Percentiles rank a stretch among this genome's conserved stretches.
phyloP scores from a whole-genome alignment of 805 yeast species.

The Lipomyces japonicus region DNA sequence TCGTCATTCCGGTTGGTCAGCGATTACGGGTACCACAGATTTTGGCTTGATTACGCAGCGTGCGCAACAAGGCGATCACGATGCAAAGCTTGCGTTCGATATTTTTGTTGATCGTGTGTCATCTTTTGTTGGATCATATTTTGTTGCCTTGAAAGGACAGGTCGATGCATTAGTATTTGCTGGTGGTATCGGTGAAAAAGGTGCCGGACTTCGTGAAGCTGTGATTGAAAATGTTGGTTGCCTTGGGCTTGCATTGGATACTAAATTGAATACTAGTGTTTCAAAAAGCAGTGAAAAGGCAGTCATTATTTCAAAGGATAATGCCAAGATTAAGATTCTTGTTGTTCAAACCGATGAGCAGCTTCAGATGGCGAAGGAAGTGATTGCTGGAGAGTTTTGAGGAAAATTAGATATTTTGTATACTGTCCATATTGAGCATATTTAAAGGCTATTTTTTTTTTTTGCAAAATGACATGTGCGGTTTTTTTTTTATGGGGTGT shows the following conservation, averaged over 20 bases:
- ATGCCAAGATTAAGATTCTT: constrained; percentile 10
- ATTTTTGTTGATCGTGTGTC: constrained; percentile 26
- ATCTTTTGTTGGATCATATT: constrained; percentile 25
- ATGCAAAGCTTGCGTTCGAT: constrained; percentile 25
- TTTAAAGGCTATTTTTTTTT: no score
- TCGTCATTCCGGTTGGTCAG: constrained; percentile 23
- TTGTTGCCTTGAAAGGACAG: constrained; percentile 21
- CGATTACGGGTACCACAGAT: constrained; percentile 28
- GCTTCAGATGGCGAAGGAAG: constrained; percentile 25
- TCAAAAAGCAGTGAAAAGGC: constrained; percentile 6
- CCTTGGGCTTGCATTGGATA: constrained; percentile 22
- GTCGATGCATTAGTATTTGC: constrained; percentile 26
- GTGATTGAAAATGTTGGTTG: constrained; percentile 13
- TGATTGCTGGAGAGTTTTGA: no score
- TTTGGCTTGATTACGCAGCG: constrained; percentile 22
- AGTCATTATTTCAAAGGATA: constrained; percentile 12
- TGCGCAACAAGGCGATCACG: constrained; percentile 6
- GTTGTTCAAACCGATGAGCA: constrained; percentile 28
- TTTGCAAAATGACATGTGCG: no score
- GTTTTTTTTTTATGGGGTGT: no score
- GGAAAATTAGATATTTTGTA: no score
- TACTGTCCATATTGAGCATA: no score
- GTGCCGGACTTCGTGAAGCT: constrained; percentile 17
- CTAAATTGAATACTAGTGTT: constrained; percentile 13
- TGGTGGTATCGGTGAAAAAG: constrained; percentile 28